These are phyloP conservation scores for Neospermospora avenae DNA, from an alignment of 2,329 filamentous ascomycete genomes.

Conservation along the genomic window DNA sequence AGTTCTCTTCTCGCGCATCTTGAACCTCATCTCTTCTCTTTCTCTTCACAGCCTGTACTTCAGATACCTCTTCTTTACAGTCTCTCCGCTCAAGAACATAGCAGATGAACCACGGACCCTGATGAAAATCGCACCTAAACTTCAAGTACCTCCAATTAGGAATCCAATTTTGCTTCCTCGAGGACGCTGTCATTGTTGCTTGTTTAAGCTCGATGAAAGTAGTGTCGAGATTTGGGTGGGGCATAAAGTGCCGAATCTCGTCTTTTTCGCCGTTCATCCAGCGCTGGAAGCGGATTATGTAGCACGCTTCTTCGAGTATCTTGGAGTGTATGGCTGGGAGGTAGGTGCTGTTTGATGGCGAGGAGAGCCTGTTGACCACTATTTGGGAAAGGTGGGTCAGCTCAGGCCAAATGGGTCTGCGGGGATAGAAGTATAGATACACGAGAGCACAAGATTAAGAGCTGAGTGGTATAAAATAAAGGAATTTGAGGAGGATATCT, in stretches of 20 bases:
- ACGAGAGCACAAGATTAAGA: too few relatives aligned
- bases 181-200: background rate
- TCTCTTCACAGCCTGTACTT: background rate
- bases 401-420: background rate
- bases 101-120: background rate
- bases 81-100: background rate
- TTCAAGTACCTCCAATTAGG: conserved; percentile 1
- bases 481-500: background rate
- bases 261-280: background rate
- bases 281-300: conserved; percentile 3
- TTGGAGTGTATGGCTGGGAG: background rate
- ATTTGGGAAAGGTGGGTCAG: background rate
- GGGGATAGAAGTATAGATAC: background rate
- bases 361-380: background rate
- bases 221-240: background rate
- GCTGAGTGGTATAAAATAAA: background rate
- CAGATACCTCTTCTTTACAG: background rate
- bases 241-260: background rate
- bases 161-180: background rate
- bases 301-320: background rate
- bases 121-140: conserved; percentile 11
- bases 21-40: background rate
- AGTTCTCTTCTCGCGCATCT: background rate
- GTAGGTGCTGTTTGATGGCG: background rate
- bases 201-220: background rate